These are phyloP conservation scores for Aspergillus nanangensis DNA, from an alignment of 495 filamentous ascomycete species.

Conservation along the genomic window DNA sequence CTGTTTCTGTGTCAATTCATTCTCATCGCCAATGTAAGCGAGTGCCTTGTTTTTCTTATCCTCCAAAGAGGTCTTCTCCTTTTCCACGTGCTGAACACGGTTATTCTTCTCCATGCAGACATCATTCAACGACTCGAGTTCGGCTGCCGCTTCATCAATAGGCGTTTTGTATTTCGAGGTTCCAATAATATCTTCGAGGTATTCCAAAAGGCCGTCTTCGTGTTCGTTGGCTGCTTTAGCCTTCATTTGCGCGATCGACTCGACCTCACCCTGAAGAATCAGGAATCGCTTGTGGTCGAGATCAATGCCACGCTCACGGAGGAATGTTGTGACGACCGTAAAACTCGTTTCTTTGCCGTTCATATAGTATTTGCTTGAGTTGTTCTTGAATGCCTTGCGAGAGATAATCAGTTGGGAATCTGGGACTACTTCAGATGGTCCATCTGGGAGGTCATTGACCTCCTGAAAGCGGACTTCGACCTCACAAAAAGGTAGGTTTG, in stretches of 20 bases:
- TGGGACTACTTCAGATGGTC: constrained; percentile 67
- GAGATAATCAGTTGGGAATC: constrained; percentile 84
- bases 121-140: constrained; percentile 90
- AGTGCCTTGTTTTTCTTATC: constrained; percentile 96
- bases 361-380: constrained; percentile 96
- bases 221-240: constrained; percentile 90
- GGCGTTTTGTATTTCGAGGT: constrained; percentile 97
- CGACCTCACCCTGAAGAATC: constrained; percentile 95
- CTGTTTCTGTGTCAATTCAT: constrained; percentile 85
- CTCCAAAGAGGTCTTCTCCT: constrained; percentile 86
- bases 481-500: constrained; percentile 84
- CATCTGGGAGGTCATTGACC: constrained; percentile 80
- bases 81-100: constrained; percentile 95
- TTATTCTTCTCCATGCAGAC: constrained; percentile 90
- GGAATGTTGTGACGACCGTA: constrained; percentile 81
- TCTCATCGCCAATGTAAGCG: constrained; percentile 84
- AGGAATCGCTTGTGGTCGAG: constrained; percentile 97
- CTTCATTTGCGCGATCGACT: constrained; percentile 99
- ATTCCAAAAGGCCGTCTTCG: constrained; percentile 93
- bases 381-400: constrained; percentile 94
- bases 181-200: constrained; percentile 97
- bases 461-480: constrained; percentile 95
- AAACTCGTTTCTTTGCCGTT: constrained; percentile 85
- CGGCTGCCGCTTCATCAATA: constrained; percentile 85
- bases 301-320: constrained; percentile 85